phyloP scores from a whole-genome alignment of 345 rosid species.

The Murraya paniculata region DNA sequence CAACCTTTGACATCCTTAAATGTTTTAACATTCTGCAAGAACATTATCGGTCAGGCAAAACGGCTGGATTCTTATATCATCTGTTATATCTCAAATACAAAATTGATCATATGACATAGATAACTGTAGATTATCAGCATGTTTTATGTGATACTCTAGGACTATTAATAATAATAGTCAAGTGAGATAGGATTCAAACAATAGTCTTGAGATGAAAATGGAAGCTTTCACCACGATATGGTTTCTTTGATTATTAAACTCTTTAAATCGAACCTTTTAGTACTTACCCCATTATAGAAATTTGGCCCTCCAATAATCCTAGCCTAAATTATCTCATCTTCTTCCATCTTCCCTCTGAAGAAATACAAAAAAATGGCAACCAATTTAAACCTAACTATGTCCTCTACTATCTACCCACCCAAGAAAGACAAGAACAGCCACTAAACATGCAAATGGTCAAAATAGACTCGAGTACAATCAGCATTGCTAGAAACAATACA shows the following conservation, averaged over 20 bases:
- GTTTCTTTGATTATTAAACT: background rate
- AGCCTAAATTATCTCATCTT: background rate
- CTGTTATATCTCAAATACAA: background rate
- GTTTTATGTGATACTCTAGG: background rate
- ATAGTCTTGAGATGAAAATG: background rate
- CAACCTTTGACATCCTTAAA: conserved; percentile 99
- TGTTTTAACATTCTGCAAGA: conserved; percentile 91
- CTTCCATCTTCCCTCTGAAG: background rate
- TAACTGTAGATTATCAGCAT: conserved; percentile 1
- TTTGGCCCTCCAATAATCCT: background rate
- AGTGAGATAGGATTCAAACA: background rate
- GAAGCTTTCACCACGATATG: background rate
- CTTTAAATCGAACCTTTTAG: background rate
- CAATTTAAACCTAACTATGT: background rate
- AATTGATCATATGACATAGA: conserved; percentile 6
- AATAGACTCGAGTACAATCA: background rate
- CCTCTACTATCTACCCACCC: background rate
- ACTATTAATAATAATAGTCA: background rate
- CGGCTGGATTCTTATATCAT: background rate
- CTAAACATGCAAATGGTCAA: background rate
- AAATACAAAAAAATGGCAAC: background rate
- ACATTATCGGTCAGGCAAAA: conserved; percentile 21
- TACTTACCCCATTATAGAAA: background rate
- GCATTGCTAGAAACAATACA: background rate
- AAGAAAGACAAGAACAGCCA: background rate